A percentile compares a stretch with the other conserved stretches of the same genome.
Conservation (phyloP, 2,329 filamentous ascomycete genomes). For the Metarhizium sp. region DNA sequence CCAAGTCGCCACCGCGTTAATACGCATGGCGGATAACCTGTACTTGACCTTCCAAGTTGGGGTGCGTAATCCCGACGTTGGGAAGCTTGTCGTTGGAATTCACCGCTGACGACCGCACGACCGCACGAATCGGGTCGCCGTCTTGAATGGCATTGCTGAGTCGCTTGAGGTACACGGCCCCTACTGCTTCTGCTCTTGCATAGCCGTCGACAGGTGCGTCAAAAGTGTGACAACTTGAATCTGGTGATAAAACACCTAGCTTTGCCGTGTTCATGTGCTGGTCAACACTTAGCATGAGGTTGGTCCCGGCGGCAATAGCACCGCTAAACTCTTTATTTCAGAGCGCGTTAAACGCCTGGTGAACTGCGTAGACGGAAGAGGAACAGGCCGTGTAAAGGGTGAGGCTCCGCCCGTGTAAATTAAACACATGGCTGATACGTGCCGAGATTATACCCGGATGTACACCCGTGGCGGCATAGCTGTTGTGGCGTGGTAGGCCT, state of each 20-base stretch:
- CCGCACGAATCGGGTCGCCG: slow-evolving; percentile 22
- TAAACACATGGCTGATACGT: slow-evolving; percentile 37
- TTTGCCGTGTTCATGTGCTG: slow-evolving; percentile 1
- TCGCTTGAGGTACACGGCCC: slow-evolving; percentile 32
- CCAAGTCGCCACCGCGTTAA: slow-evolving; percentile 17
- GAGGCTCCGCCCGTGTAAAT: slow-evolving; percentile 36
- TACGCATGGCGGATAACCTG: slow-evolving; percentile 25
- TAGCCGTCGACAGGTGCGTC: slow-evolving; percentile 37
- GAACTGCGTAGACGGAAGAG: slow-evolving; percentile 34
- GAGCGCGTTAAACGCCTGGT: slow-evolving; percentile 29
- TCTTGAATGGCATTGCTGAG: slow-evolving; percentile 31
- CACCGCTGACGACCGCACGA: slow-evolving; percentile 27
- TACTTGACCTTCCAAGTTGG: slow-evolving; percentile 22
- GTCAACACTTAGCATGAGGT: slow-evolving; percentile 21
- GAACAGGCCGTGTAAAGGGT: slow-evolving; percentile 44
- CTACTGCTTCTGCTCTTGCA: slow-evolving; percentile 36
- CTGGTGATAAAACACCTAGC: slow-evolving; percentile 16
- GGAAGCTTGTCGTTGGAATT: slow-evolving; percentile 32
- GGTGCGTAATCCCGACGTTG: slow-evolving; percentile 29
- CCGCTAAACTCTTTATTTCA: slow-evolving; percentile 24
- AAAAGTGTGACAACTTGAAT: slow-evolving; percentile 21
- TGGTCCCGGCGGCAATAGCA: slow-evolving; percentile 12
- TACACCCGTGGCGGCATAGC: slow-evolving; percentile 36
- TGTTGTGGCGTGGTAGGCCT: slow-evolving; percentile 12
- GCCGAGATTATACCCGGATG: slow-evolving; percentile 34